phyloP scores from a whole-genome alignment of 1,284 basidiomycete genomes.

The Puccinia horiana region DNA sequence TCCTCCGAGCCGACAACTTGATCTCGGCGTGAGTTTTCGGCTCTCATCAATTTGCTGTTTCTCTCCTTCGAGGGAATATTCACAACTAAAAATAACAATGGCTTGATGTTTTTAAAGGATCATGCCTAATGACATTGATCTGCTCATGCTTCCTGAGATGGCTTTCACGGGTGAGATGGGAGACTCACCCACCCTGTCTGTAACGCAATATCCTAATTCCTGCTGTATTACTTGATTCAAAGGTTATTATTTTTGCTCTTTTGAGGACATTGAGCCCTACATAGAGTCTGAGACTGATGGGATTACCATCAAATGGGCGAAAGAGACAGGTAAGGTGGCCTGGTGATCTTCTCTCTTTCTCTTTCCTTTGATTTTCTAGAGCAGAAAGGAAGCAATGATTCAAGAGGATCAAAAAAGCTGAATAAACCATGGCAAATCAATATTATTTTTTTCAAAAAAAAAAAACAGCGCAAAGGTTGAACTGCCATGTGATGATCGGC shows the following conservation, averaged over 20 bases:
- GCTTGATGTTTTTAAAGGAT: background rate
- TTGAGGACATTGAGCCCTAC: constrained; percentile 40
- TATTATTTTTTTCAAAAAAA: background rate
- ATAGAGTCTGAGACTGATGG: constrained; percentile 41
- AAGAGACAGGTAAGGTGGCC: constrained; percentile 21
- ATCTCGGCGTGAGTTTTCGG: constrained; percentile 11
- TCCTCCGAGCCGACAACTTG: constrained; percentile 21
- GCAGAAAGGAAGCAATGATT: background rate
- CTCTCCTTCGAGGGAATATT: background rate
- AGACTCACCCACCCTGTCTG: background rate
- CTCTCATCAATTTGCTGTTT: background rate
- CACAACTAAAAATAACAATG: background rate
- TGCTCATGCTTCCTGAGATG: constrained; percentile 45
- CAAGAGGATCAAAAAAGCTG: background rate
- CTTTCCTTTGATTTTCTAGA: background rate
- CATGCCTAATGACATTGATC: constrained; percentile 29
- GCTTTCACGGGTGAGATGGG: constrained; percentile 30
- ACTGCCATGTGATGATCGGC: constrained; percentile 46
- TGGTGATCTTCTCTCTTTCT: background rate
- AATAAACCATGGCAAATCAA: background rate
- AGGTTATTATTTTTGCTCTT: constrained; percentile 46
- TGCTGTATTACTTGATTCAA: no score
- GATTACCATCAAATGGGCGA: constrained; percentile 38
- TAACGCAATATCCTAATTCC: background rate
- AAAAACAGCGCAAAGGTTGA: constrained; percentile 17